Conservation (phyloP, 768 basidiomycete species). For the Arthromyces matolae region DNA sequence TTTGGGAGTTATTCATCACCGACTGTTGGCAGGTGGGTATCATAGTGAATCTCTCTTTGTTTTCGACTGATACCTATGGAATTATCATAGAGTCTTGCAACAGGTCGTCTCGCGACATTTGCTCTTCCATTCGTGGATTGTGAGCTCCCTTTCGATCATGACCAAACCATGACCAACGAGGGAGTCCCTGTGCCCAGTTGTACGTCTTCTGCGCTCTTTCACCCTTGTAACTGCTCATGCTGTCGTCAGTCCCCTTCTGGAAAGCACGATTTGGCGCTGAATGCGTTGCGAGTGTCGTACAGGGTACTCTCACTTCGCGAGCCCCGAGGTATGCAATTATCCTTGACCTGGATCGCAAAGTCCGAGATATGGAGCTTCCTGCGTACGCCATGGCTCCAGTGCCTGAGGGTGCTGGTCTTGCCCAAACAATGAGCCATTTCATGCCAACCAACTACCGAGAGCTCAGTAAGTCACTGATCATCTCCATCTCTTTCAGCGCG, state of each 20-base stretch:
- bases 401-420: constrained; percentile 47
- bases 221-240: not conserved
- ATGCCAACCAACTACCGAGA: constrained; percentile 76
- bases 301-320: constrained; percentile 61
- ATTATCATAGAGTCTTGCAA: constrained; percentile 54
- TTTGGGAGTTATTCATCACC: constrained; percentile 74
- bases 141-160: constrained; percentile 59
- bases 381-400: constrained; percentile 51
- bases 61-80: not conserved
- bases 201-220: constrained; percentile 35
- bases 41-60: not conserved
- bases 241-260: constrained; percentile 56
- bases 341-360: constrained; percentile 61
- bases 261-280: constrained; percentile 66
- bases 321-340: constrained; percentile 61
- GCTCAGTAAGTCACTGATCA: constrained; percentile 51
- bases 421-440: constrained; percentile 66
- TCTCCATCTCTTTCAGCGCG: too few species aligned
- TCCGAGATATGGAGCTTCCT: constrained; percentile 67
- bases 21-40: constrained; percentile 67
- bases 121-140: constrained; percentile 72
- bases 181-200: constrained; percentile 57
- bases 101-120: constrained; percentile 65
- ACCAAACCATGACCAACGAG: constrained; percentile 55
- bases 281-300: constrained; percentile 64